A percentile compares a stretch with the other conserved stretches of the same genome.
phyloP scores from a whole-genome alignment of 805 yeast genomes.

The Tetrapisispora arboricola region DNA sequence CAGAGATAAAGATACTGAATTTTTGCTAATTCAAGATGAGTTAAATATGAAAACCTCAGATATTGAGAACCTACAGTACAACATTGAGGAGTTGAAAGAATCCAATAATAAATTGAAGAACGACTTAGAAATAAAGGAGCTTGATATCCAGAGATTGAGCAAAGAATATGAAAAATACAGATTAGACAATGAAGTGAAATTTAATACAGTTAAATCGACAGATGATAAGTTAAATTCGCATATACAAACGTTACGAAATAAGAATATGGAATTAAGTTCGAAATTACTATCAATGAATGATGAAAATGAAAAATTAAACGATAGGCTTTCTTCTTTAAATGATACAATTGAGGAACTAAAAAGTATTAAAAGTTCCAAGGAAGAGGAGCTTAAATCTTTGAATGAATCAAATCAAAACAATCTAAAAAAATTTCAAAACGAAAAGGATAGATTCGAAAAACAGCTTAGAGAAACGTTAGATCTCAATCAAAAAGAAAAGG shows the following conservation, averaged over 20 bases:
- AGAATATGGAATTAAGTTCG: not conserved
- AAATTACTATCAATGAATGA: conserved; percentile 1
- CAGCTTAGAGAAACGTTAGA: not conserved
- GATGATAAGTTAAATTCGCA: not conserved
- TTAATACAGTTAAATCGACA: not conserved
- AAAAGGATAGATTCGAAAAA: not conserved
- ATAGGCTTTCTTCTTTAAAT: not conserved
- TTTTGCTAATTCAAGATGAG: not conserved
- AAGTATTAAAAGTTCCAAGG: not conserved
- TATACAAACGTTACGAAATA: not conserved
- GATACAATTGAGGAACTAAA: conserved; percentile 4
- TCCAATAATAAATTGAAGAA: not conserved
- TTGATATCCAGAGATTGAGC: not conserved
- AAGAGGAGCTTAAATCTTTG: not conserved
- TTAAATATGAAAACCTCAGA: not conserved
- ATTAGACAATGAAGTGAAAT: not conserved
- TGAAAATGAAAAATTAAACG: not conserved
- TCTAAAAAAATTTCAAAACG: not conserved
- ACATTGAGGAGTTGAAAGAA: not conserved
- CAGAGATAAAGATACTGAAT: not conserved
- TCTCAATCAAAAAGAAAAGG: not conserved
- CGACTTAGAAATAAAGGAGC: not conserved
- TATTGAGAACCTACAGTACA: not conserved
- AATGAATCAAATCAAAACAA: not conserved
- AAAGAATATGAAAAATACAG: conserved; percentile 1